phyloP scores from a whole-genome alignment of 2,329 filamentous ascomycete species.

The Aspergillus japonicus region DNA sequence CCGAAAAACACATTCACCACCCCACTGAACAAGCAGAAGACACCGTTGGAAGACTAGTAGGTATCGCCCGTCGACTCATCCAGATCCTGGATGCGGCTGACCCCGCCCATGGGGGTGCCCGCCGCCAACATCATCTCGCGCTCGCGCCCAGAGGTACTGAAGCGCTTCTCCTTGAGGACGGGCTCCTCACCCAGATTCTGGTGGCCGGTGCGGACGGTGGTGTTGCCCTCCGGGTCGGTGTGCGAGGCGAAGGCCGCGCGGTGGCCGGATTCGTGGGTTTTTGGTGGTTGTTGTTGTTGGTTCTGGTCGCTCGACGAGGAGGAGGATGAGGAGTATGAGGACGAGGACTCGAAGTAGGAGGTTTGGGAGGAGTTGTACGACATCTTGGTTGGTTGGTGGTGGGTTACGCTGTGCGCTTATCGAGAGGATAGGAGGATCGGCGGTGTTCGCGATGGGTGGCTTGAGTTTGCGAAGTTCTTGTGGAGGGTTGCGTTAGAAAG shows the following conservation, averaged over 20 bases:
- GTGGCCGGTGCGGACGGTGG: conserved; percentile 1
- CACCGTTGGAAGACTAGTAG: neutral
- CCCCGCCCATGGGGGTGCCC: neutral
- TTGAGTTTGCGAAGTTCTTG: neutral
- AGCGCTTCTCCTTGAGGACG: conserved; percentile 2
- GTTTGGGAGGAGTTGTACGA: neutral
- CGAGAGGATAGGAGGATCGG: neutral
- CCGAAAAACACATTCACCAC: no score
- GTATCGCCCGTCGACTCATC: neutral
- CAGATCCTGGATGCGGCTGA: neutral
- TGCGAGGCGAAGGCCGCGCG: conserved; percentile 1
- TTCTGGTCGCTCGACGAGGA: neutral
- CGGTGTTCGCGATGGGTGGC: neutral
- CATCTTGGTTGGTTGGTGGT: neutral
- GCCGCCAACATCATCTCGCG: neutral
- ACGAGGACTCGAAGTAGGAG: neutral
- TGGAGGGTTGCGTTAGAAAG: neutral
- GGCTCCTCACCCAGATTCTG: conserved; percentile 5
- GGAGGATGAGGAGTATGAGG: neutral
- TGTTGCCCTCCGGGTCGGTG: neutral
- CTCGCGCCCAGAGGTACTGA: neutral
- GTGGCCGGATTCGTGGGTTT: neutral
- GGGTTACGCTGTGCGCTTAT: neutral
- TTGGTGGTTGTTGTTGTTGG: neutral
- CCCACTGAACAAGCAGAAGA: no score